A percentile compares a stretch with the other conserved stretches of the same genome.
These are phyloP conservation scores for Leptographium procerum DNA, from an alignment of 2,329 filamentous ascomycete species.

Conservation along the genomic window DNA sequence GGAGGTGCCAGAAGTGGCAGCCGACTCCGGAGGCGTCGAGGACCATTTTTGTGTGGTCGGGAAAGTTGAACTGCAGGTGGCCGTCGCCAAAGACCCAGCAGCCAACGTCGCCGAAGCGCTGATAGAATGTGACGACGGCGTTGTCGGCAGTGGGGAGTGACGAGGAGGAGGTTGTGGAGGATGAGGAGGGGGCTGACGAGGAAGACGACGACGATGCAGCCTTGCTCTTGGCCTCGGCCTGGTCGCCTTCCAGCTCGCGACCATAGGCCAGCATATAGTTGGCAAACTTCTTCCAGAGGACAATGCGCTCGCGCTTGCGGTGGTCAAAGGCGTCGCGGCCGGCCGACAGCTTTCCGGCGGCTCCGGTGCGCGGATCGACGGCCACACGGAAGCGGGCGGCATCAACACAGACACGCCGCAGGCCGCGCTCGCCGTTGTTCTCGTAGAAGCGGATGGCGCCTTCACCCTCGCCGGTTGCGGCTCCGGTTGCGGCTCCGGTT, in stretches of 20 bases:
- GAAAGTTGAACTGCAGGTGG: slow-evolving; percentile 75
- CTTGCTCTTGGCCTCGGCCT: slow-evolving; percentile 5
- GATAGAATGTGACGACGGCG: slow-evolving; percentile 67
- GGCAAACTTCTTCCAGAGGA: slow-evolving; percentile 62
- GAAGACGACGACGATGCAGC: slow-evolving; percentile 9
- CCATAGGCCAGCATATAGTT: slow-evolving; percentile 67
- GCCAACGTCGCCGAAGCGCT: slow-evolving; percentile 68
- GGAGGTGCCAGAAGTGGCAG: slow-evolving; percentile 68
- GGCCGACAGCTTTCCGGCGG: slow-evolving; percentile 47
- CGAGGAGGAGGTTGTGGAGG: not conserved
- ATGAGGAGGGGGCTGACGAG: not conserved
- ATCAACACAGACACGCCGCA: slow-evolving; percentile 52
- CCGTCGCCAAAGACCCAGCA: slow-evolving; percentile 76
- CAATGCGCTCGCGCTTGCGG: slow-evolving; percentile 53
- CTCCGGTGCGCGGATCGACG: slow-evolving; percentile 40
- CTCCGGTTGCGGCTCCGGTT: slow-evolving; percentile 29
- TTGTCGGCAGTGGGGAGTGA: slow-evolving; percentile 21
- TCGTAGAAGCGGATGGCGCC: slow-evolving; percentile 60
- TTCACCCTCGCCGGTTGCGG: not conserved
- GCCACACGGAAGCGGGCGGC: slow-evolving; percentile 49
- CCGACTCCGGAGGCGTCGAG: slow-evolving; percentile 62
- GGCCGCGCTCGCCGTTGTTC: slow-evolving; percentile 52
- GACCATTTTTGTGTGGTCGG: slow-evolving; percentile 77
- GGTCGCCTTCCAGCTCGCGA: slow-evolving; percentile 48
- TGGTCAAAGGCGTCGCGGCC: slow-evolving; percentile 56